Conservation (phyloP, 371 early-diverging fungal species). For the Mortierella sp. region DNA sequence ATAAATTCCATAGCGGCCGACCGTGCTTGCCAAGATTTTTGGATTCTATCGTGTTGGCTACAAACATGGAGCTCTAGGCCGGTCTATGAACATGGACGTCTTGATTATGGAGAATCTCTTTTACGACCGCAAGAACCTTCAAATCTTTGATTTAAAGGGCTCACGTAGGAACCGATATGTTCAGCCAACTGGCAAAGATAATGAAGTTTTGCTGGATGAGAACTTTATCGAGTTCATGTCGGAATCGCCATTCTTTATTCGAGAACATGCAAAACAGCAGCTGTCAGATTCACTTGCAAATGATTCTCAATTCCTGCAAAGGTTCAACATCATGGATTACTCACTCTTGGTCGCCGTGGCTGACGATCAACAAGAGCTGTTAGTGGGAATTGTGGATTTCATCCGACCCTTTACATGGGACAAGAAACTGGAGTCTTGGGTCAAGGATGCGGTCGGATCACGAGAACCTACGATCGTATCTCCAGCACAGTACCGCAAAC, state of each 20-base stretch:
- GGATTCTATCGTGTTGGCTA: constrained; percentile 91
- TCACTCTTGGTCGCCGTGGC: constrained; percentile 88
- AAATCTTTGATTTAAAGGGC: constrained; percentile 96
- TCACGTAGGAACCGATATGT: constrained; percentile 94
- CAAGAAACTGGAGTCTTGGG: constrained; percentile 95
- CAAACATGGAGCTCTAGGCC: constrained; percentile 84
- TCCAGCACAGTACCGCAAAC: constrained; percentile 91
- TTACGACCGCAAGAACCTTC: constrained; percentile 78
- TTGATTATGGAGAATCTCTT: constrained; percentile 97
- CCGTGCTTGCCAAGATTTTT: constrained; percentile 93
- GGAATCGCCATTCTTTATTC: constrained; percentile 89
- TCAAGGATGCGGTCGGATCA: constrained; percentile 92
- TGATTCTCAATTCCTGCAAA: constrained; percentile 90
- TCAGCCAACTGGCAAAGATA: constrained; percentile 84
- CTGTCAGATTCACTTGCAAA: constrained; percentile 85
- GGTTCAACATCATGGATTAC: constrained; percentile 96
- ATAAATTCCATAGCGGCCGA: constrained; percentile 70
- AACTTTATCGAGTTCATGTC: constrained; percentile 89
- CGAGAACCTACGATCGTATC: constrained; percentile 94
- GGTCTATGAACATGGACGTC: constrained; percentile 89
- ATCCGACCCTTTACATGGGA: constrained; percentile 98
- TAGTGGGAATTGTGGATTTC: constrained; percentile 96
- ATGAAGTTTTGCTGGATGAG: constrained; percentile 93
- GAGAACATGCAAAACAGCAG: constrained; percentile 87
- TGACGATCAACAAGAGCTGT: constrained; percentile 85